phyloP scores from a whole-genome alignment of 1,284 basidiomycete species.

The Meripilus lineatus region DNA sequence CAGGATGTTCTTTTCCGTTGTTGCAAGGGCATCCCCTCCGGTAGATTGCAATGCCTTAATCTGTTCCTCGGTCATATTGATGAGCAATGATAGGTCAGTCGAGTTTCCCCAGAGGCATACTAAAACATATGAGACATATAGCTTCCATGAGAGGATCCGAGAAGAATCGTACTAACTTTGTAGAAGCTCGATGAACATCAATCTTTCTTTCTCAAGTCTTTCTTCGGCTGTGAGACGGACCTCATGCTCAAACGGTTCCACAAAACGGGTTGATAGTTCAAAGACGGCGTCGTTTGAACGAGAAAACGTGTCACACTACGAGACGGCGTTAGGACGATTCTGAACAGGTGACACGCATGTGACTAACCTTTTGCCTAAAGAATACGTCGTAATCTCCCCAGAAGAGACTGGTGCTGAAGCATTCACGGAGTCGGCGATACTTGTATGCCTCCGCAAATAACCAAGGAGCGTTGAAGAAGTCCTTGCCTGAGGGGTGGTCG shows the following conservation, averaged over 20 bases:
- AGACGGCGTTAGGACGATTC: not conserved
- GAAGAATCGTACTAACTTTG: constrained; percentile 48
- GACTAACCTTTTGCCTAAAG: constrained; percentile 78
- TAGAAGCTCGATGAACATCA: constrained; percentile 93
- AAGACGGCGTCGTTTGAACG: constrained; percentile 92
- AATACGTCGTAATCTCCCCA: constrained; percentile 91
- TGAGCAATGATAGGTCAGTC: constrained; percentile 94
- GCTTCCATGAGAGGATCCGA: not conserved
- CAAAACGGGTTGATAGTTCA: constrained; percentile 91
- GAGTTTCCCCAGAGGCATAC: constrained; percentile 96
- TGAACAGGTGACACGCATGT: constrained; percentile 5
- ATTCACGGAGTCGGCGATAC: constrained; percentile 93
- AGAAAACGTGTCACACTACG: constrained; percentile 93
- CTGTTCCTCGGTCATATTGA: constrained; percentile 99
- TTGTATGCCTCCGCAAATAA: constrained; percentile 98
- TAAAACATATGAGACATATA: constrained; percentile 25
- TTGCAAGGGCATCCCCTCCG: constrained; percentile 91
- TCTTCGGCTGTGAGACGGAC: constrained; percentile 51
- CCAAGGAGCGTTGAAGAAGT: constrained; percentile 97
- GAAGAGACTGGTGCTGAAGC: constrained; percentile 90
- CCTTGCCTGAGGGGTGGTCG: constrained; percentile 54
- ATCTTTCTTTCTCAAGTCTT: constrained; percentile 73
- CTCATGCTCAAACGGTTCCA: constrained; percentile 73
- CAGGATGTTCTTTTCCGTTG: constrained; percentile 94
- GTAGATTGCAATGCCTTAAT: constrained; percentile 98